Percentiles rank a stretch among this genome's conserved stretches.
Conservation (phyloP, 2,329 filamentous ascomycete species). For the Cladophialophora carrionii region DNA sequence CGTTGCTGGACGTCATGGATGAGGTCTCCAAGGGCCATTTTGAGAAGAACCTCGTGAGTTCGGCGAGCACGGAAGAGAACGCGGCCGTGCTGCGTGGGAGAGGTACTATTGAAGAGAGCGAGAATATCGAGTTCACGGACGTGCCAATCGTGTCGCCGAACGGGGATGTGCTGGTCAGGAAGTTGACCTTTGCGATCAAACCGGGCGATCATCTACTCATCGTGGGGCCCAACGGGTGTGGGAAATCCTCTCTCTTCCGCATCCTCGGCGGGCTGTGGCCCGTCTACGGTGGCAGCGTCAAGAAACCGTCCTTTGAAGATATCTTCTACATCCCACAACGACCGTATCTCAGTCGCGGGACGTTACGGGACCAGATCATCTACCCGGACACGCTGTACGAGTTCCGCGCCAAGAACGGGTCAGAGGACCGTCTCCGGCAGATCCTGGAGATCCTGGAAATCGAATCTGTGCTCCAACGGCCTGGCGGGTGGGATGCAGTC, state of each 20-base stretch:
- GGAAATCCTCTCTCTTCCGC: slow-evolving; percentile 93
- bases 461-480: slow-evolving; percentile 76
- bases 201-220: slow-evolving; percentile 90
- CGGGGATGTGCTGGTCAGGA: slow-evolving; percentile 84
- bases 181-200: slow-evolving; percentile 82
- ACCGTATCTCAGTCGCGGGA: slow-evolving; percentile 88
- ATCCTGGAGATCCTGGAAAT: slow-evolving; percentile 82
- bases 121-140: slow-evolving; percentile 80
- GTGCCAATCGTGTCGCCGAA: slow-evolving; percentile 97
- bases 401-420: slow-evolving; percentile 82
- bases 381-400: slow-evolving; percentile 88
- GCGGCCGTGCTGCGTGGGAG: slow-evolving; percentile 79
- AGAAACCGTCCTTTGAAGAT: slow-evolving; percentile 86
- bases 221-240: slow-evolving; percentile 94
- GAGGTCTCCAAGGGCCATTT: slow-evolving; percentile 89
- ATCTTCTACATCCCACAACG: slow-evolving; percentile 99
- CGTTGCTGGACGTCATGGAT: slow-evolving; percentile 88
- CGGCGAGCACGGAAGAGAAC: slow-evolving; percentile 78
- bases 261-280: slow-evolving; percentile 97
- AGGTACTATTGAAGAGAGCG: slow-evolving; percentile 78
- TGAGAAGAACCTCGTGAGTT: slow-evolving; percentile 94
- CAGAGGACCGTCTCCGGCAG: slow-evolving; percentile 75
- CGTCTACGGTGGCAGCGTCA: slow-evolving; percentile 90
- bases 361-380: slow-evolving; percentile 93
- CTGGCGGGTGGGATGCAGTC: slow-evolving; percentile 86